Evolutionary conservation across 192 early-diverging fungal genomes (phyloP).

Genomic region (Rhizophagus sp.): DNA sequence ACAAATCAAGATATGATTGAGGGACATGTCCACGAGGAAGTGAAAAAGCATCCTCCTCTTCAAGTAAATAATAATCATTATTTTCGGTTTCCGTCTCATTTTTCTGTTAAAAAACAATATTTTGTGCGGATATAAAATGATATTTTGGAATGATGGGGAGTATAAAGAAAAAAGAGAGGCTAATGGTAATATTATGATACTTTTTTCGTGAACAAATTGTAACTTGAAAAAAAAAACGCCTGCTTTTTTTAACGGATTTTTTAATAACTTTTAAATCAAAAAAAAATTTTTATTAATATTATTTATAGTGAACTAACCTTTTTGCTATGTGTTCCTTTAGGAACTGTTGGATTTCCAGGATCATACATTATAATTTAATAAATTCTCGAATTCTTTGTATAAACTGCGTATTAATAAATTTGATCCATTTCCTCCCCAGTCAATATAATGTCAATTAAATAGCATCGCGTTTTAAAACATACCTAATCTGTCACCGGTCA

Average conservation of each 20-base stretch:
- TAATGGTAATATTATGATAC: conserved; percentile 14
- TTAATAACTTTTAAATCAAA: neutral
- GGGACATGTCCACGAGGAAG: conserved; percentile 30
- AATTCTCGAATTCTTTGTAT: neutral
- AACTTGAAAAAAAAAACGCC: neutral
- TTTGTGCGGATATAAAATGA: neutral
- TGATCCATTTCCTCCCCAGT: too few relatives aligned
- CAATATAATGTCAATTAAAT: too few relatives aligned
- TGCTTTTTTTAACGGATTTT: neutral
- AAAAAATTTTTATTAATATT: neutral
- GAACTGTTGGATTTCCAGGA: neutral
- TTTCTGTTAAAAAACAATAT: neutral
- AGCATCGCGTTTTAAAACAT: too few relatives aligned
- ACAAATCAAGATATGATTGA: conserved; percentile 24
- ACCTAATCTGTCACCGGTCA: too few relatives aligned
- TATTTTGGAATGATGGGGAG: neutral
- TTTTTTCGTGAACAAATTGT: neutral
- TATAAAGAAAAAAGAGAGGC: conserved; percentile 14
- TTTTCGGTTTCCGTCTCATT: neutral
- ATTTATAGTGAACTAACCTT: neutral
- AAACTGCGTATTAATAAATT: too few relatives aligned
- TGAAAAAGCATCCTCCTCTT: neutral
- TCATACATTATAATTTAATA: neutral
- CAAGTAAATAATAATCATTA: neutral
- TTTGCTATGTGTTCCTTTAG: neutral